phyloP scores from a whole-genome alignment of 495 filamentous ascomycete species.

The Pseudoneurospora amorphoporcata region DNA sequence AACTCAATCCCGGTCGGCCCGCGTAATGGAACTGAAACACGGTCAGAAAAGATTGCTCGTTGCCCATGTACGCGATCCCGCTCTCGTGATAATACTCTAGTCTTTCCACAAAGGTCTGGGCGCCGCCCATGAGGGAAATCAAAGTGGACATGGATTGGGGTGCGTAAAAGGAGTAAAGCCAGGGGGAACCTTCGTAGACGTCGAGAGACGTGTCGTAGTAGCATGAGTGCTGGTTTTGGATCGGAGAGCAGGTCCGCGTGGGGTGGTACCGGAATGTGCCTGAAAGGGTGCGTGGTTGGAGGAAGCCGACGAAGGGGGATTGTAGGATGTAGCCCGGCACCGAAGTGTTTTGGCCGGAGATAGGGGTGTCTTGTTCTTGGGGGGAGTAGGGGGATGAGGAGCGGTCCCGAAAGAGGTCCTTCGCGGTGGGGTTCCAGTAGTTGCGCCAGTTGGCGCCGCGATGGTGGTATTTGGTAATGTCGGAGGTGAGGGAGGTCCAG shows the following conservation, averaged over 20 bases:
- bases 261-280: conserved; percentile 60
- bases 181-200: conserved; percentile 61
- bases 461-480: conserved; percentile 43
- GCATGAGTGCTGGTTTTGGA: conserved; percentile 32
- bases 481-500: conserved; percentile 14
- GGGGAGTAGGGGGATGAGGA: neutral
- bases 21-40: conserved; percentile 67
- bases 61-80: conserved; percentile 59
- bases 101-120: conserved; percentile 44
- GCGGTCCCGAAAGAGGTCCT: conserved; percentile 22
- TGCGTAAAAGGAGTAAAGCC: conserved; percentile 64
- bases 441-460: conserved; percentile 49
- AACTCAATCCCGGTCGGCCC: conserved; percentile 52
- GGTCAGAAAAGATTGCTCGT: conserved; percentile 64
- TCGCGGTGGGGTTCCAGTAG: conserved; percentile 38
- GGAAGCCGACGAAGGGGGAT: conserved; percentile 52
- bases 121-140: conserved; percentile 49
- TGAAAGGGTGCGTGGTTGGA: conserved; percentile 53
- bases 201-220: conserved; percentile 51
- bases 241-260: conserved; percentile 50
- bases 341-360: neutral
- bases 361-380: neutral
- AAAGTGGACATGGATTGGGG: conserved; percentile 60
- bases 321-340: conserved; percentile 9
- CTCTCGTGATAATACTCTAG: conserved; percentile 54